These are phyloP conservation scores for Erysimum cheiranthoides DNA, from an alignment of 345 rosid genomes.

Conservation along the genomic window DNA sequence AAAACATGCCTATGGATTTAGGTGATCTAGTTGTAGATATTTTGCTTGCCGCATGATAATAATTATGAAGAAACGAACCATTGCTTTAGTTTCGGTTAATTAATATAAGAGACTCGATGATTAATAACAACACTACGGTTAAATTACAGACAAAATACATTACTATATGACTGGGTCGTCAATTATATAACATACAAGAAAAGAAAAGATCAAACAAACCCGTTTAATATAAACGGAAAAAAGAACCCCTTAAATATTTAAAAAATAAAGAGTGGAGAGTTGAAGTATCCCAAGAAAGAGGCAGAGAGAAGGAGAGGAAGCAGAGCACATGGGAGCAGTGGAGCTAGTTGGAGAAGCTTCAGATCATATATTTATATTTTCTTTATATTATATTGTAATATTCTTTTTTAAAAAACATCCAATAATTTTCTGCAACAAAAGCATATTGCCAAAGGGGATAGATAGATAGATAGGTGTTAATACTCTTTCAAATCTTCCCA, in stretches of 20 bases:
- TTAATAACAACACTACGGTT: conserved; percentile 5
- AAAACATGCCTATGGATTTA: too few species aligned
- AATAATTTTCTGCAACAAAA: conserved; percentile 45
- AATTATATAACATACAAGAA: conserved; percentile 26
- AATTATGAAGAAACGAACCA: conserved; percentile 10
- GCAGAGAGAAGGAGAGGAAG: conserved; percentile 46
- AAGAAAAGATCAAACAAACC: conserved; percentile 1
- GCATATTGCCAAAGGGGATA: conserved; percentile 49
- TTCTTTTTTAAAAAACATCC: not conserved
- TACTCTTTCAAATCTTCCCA: conserved; percentile 43
- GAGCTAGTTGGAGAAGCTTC: conserved; percentile 83
- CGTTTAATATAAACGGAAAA: conserved; percentile 1
- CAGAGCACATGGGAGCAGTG: conserved; percentile 81
- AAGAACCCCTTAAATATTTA: not conserved
- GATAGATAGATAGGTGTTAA: conserved; percentile 41
- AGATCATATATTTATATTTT: conserved; percentile 48
- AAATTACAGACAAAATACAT: not conserved
- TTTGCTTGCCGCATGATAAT: not conserved
- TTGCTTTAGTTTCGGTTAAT: not conserved
- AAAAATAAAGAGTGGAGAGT: conserved; percentile 37
- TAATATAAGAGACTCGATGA: not conserved
- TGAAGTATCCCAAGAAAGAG: conserved; percentile 44
- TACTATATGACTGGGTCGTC: conserved; percentile 23
- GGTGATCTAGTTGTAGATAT: conserved; percentile 3
- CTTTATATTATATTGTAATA: not conserved